Conservation (phyloP, 2,329 filamentous ascomycete genomes). For the Fusarium sp. region DNA sequence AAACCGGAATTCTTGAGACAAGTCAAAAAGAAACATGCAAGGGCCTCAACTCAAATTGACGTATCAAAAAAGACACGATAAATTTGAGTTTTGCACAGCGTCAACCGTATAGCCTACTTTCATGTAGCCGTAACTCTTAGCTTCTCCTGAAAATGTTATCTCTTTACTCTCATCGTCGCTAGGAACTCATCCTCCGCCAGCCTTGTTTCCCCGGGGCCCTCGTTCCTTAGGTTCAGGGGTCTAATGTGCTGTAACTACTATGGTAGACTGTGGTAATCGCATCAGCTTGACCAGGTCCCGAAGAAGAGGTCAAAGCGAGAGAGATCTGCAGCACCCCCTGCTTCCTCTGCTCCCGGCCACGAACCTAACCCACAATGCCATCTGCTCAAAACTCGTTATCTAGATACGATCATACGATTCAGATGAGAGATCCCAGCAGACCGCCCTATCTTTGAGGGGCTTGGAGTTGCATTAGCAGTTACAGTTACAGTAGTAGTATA, state of each 20-base stretch:
- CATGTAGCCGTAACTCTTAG: neutral
- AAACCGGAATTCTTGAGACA: neutral
- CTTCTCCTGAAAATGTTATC: neutral
- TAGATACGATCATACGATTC: constrained; percentile 30
- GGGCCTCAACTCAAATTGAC: constrained; percentile 6
- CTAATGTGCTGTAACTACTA: neutral
- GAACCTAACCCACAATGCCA: constrained; percentile 4
- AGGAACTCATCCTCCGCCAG: neutral
- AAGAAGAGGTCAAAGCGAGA: constrained; percentile 23
- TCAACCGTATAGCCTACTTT: neutral
- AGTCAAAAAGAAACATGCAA: constrained; percentile 6
- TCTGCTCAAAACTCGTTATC: constrained; percentile 11
- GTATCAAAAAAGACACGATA: constrained; percentile 8
- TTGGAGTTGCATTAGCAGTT: neutral
- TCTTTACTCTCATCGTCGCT: neutral
- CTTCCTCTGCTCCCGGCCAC: neutral
- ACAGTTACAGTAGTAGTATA: neutral
- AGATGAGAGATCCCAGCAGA: constrained; percentile 10
- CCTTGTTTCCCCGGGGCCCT: constrained; percentile 1
- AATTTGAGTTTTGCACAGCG: neutral
- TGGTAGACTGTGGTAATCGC: neutral
- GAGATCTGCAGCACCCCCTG: constrained; percentile 32
- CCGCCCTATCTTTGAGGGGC: constrained; percentile 10
- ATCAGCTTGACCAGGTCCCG: neutral
- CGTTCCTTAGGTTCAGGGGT: neutral